Base-by-base conservation (phyloP, 2,329 filamentous ascomycete genomes). In the Diaporthe citriasiana region DNA sequence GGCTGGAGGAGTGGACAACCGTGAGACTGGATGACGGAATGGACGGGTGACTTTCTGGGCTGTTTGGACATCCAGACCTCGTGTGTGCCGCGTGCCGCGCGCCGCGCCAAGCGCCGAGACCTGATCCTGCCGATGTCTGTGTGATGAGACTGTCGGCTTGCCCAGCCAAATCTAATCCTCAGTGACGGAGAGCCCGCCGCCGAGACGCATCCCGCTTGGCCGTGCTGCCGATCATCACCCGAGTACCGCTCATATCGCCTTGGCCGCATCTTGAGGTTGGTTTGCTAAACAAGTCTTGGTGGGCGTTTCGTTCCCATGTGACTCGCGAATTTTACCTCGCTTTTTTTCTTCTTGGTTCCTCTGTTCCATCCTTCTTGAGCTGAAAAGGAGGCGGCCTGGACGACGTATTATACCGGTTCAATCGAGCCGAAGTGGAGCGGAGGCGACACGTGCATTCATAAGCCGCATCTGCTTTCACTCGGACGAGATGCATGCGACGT, bases 51-150 rank as follows among this genome's bases (percentile, higher is more conserved):
- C 40, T 50, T 35, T 65, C 38, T 60, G 57, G 27, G 47, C 25
- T 65, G 27, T n/a, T 30, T 45, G n/a, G 30, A 17, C 27, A 45
- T 33, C 27, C 40, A 35, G 27, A 33, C 42, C 40, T 65, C 60
- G 10, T 35, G 12, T 65, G 57, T 42, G 57, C 57, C 57, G 60
- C 40, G 13, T 65, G 60, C 60, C 60, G 60, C 40, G 60, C 27
- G 30, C 60, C 60, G 60, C 10, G 60, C 60, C 60, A 65, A 65
- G 60, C 60, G 60, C 60, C 60, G 60, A 65, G 60, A 65, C 60
- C 27, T 33, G 27, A 33, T 50, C 27, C 40, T 50, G 27, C 60
- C 59, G 59, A 63, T 33, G 17, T 22, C 13, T 50, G 42, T 27
- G 40, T 65, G 60, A 50, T 33, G 60, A 50, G 42, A 35, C 15